Base-by-base conservation (phyloP, 2,329 filamentous ascomycete species). In the Exophiala xenobiotica region DNA sequence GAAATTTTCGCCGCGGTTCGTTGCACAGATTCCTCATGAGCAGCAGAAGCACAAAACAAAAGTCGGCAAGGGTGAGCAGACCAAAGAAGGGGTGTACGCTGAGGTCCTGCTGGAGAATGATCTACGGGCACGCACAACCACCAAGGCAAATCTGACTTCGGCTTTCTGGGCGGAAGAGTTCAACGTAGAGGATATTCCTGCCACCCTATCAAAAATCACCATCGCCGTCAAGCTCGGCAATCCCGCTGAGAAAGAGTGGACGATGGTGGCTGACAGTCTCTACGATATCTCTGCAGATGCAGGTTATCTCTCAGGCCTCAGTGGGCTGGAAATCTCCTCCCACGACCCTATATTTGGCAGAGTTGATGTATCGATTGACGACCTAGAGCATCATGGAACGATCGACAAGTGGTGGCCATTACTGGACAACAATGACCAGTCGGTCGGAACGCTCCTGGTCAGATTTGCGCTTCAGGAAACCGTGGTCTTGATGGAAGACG, bases 381-480 rank as follows among this genome's bases (percentile, higher is more conserved):
- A 90, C 56, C 70, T 96, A 12, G 88, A 92, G 29, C 78, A 82
- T 0, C 86, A 85, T 12, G 86, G 86, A 63, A 87, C 92, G 51
- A 79, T 85, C 26, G 92, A 97, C 68, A 86, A 90, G 63, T 96
- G 92, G 92, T 87, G 90, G 74, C 86, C 85, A 12, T 82, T 96
- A 18, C 71, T 85, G 42, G 89, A 96, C 63, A 85, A 87, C 59
- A 83, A 81, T 57, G 83, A 88, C 54, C 86, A 90, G 61, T 75
- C 78, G 1, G 80, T 95, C 42, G 92, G 91, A 22, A 89, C 91
- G 56, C 86, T 96, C 74, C 78, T 95, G 45, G 82, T 96, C 70
- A 90, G 85, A 64, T 78, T 95, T 18, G 83, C 86, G 38, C 84
- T 93, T 58, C 89, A 96, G 48, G 92, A 99, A 70, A 83, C 93